Conservation (phyloP, 108 stramenopile genomes). For the Stephanodiscus triporus region DNA sequence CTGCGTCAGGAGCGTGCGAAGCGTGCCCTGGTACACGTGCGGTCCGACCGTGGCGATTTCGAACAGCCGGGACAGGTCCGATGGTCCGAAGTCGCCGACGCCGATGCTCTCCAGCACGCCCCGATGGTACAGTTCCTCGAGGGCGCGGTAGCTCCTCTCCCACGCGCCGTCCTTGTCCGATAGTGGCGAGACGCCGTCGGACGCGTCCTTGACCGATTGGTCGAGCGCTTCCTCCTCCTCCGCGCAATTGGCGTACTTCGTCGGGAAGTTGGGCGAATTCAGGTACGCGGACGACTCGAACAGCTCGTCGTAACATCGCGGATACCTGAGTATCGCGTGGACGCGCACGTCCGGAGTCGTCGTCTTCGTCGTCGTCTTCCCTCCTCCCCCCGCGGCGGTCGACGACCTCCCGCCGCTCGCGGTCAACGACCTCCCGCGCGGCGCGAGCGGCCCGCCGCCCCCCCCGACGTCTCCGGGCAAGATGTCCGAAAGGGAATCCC, state of each 20-base stretch:
- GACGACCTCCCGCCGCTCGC: no score
- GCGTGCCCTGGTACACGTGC: conserved; percentile 66
- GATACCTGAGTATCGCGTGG: conserved; percentile 82
- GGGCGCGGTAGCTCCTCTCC: conserved; percentile 76
- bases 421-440: no score
- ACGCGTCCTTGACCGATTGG: conserved; percentile 17
- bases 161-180: conserved; percentile 68
- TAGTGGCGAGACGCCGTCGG: conserved; percentile 63
- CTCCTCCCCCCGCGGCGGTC: background rate
- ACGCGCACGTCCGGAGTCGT: conserved; percentile 39
- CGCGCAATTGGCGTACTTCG: conserved; percentile 68
- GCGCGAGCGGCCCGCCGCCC: no score
- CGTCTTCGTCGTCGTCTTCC: background rate
- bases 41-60: conserved; percentile 56
- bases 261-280: conserved; percentile 27
- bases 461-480: conserved; percentile 7
- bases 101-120: conserved; percentile 70
- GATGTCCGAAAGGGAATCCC: conserved; percentile 53
- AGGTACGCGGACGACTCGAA: conserved; percentile 21
- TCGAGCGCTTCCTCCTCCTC: conserved; percentile 69
- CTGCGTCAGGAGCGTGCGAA: conserved; percentile 70
- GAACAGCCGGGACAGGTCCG: conserved; percentile 57
- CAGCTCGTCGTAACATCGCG: conserved; percentile 73
- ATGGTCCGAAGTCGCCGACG: conserved; percentile 79
- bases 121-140: conserved; percentile 69